Conservation (phyloP, 2,329 filamentous ascomycete genomes). For the Diaporthe amygdali region DNA sequence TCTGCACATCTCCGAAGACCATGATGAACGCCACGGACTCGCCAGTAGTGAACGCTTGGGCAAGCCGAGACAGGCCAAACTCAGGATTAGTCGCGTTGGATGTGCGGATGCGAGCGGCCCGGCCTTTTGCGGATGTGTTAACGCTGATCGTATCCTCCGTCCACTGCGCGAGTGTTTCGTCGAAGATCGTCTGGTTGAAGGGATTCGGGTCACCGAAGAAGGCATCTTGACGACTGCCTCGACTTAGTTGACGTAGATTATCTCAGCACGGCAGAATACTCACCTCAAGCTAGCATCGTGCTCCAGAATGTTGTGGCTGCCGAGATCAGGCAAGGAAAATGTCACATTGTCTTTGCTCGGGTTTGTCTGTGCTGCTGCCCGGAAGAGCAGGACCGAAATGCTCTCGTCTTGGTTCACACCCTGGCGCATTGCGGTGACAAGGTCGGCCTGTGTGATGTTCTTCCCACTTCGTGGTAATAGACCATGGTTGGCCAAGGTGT, state of each 20-base stretch:
- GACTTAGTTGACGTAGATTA: not conserved
- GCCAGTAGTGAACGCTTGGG: slow-evolving; percentile 51
- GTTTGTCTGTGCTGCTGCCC: slow-evolving; percentile 11
- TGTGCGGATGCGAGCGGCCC: slow-evolving; percentile 6
- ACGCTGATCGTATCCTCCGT: slow-evolving; percentile 19
- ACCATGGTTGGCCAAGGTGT: slow-evolving; percentile 21
- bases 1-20: slow-evolving; percentile 49
- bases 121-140: slow-evolving; percentile 11
- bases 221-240: slow-evolving; percentile 49
- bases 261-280: not conserved
- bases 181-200: slow-evolving; percentile 57
- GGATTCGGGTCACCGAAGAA: slow-evolving; percentile 54
- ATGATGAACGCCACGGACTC: slow-evolving; percentile 54
- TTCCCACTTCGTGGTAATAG: slow-evolving; percentile 14
- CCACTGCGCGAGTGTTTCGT: slow-evolving; percentile 15
- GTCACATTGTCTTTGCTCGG: slow-evolving; percentile 1
- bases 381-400: slow-evolving; percentile 10
- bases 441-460: slow-evolving; percentile 19
- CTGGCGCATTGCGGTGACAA: slow-evolving; percentile 8
- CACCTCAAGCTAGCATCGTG: slow-evolving; percentile 53
- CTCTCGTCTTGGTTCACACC: slow-evolving; percentile 17
- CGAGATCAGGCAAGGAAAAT: slow-evolving; percentile 37
- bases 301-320: slow-evolving; percentile 51
- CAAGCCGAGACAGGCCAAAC: slow-evolving; percentile 45
- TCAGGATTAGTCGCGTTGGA: slow-evolving; percentile 20